phyloP scores from a whole-genome alignment of 768 basidiomycete species.

The Lactarius indigo region DNA sequence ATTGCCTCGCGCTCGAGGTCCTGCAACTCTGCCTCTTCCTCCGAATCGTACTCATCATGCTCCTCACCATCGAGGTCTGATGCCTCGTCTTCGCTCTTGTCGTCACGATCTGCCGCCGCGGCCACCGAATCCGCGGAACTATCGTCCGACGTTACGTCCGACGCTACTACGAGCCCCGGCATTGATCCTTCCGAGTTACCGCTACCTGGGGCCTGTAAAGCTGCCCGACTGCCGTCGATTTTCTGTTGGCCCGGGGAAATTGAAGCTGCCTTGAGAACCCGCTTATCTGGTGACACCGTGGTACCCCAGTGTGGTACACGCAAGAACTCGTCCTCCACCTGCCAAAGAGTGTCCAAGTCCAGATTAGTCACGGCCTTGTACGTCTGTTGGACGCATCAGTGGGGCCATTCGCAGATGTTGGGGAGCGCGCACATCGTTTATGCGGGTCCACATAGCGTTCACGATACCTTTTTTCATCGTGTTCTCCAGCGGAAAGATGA shows the following conservation, averaged over 20 bases:
- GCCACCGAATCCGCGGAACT: slow-evolving; percentile 42
- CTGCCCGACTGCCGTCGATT: slow-evolving; percentile 4
- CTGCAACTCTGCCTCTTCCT: slow-evolving; percentile 63
- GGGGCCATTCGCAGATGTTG: background rate
- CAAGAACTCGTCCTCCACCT: slow-evolving; percentile 17
- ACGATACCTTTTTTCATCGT: slow-evolving; percentile 49
- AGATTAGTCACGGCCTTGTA: slow-evolving; percentile 15
- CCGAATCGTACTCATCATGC: slow-evolving; percentile 53
- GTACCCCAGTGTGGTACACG: slow-evolving; percentile 19
- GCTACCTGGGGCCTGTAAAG: slow-evolving; percentile 51
- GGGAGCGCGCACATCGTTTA: slow-evolving; percentile 50
- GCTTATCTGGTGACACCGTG: slow-evolving; percentile 35
- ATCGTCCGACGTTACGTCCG: slow-evolving; percentile 49
- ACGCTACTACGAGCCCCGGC: slow-evolving; percentile 55
- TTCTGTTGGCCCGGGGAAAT: background rate
- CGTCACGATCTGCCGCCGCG: slow-evolving; percentile 33
- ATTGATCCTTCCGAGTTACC: slow-evolving; percentile 50
- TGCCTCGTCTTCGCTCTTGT: slow-evolving; percentile 38
- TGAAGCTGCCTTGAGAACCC: slow-evolving; percentile 23
- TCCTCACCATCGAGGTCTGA: slow-evolving; percentile 37
- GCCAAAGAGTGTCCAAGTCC: slow-evolving; percentile 21
- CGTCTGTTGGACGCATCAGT: slow-evolving; percentile 10
- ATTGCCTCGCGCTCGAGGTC: slow-evolving; percentile 67
- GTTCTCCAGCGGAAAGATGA: slow-evolving; percentile 56
- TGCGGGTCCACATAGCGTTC: slow-evolving; percentile 59